These are phyloP conservation scores for Wickerhamomyces queroliae DNA, from an alignment of 805 yeast genomes.

Conservation along the genomic window DNA sequence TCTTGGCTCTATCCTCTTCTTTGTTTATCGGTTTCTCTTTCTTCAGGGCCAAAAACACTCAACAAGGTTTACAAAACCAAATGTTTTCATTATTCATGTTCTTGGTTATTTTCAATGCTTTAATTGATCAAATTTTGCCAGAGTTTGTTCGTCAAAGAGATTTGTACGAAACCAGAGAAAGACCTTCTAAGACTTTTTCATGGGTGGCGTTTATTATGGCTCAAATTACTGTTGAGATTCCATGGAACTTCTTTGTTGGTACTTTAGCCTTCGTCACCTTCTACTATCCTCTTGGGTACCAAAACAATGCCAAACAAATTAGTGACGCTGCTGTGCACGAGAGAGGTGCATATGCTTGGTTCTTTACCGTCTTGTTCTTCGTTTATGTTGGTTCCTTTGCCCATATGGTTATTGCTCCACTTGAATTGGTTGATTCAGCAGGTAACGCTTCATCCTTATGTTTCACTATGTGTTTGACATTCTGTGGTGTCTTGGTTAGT, in stretches of 20 bases:
- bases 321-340: constrained; percentile 48
- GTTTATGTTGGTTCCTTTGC: constrained; percentile 48
- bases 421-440: constrained; percentile 66
- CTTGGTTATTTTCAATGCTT: constrained; percentile 49
- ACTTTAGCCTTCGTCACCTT: constrained; percentile 48
- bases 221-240: constrained; percentile 52
- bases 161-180: constrained; percentile 64
- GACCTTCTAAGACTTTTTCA: constrained; percentile 65
- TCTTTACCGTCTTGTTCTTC: constrained; percentile 42
- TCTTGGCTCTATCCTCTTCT: constrained; percentile 43
- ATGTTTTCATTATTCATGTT: constrained; percentile 57
- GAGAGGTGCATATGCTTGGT: constrained; percentile 39
- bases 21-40: constrained; percentile 70
- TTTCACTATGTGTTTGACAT: constrained; percentile 52
- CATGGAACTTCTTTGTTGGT: constrained; percentile 45
- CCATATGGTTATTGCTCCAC: constrained; percentile 51
- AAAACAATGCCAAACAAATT: constrained; percentile 38
- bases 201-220: constrained; percentile 57
- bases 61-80: constrained; percentile 52
- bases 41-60: constrained; percentile 46
- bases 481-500: constrained; percentile 68
- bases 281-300: constrained; percentile 43
- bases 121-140: constrained; percentile 55
- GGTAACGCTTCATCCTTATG: constrained; percentile 51
- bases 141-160: constrained; percentile 54